Percentiles rank a stretch among this genome's conserved stretches.
phyloP scores from a whole-genome alignment of 345 rosid genomes.

The Lepidium aucheri region DNA sequence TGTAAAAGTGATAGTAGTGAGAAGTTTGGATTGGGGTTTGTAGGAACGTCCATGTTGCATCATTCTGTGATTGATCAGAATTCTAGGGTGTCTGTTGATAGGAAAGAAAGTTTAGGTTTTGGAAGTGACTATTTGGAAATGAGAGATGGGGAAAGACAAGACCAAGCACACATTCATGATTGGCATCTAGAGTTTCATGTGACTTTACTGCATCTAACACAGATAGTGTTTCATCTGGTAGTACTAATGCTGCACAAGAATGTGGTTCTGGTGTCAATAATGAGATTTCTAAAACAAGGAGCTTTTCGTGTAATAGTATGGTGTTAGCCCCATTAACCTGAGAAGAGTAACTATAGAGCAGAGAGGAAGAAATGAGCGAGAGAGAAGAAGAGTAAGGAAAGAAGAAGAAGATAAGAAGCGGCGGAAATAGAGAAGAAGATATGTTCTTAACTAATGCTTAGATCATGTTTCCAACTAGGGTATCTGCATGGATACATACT shows the following conservation, averaged over 20 bases:
- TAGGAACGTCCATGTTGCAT: slow-evolving; percentile 41
- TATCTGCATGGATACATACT: no score
- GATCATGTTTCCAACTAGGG: no score
- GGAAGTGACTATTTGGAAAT: slow-evolving; percentile 30
- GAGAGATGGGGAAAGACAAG: slow-evolving; percentile 29
- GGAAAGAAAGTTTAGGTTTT: slow-evolving; percentile 49
- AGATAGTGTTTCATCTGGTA: slow-evolving; percentile 76
- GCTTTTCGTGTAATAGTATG: slow-evolving; percentile 34
- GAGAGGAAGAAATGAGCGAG: no score
- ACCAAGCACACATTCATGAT: slow-evolving; percentile 33
- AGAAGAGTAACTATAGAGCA: no score
- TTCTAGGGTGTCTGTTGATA: slow-evolving; percentile 43
- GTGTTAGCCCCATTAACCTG: no score
- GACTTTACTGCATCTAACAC: slow-evolving; percentile 70
- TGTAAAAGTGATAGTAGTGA: slow-evolving; percentile 30
- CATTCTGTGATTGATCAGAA: slow-evolving; percentile 53
- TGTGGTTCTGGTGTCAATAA: slow-evolving; percentile 22
- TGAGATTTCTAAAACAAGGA: slow-evolving; percentile 34
- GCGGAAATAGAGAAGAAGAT: no score
- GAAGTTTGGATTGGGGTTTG: slow-evolving; percentile 55
- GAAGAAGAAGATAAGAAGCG: no score
- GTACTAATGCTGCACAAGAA: slow-evolving; percentile 51
- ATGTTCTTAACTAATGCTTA: no score
- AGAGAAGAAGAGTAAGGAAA: no score
- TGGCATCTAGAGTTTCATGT: slow-evolving; percentile 28